phyloP scores from a whole-genome alignment of 192 early-diverging fungal genomes.

The Backusella sp. region DNA sequence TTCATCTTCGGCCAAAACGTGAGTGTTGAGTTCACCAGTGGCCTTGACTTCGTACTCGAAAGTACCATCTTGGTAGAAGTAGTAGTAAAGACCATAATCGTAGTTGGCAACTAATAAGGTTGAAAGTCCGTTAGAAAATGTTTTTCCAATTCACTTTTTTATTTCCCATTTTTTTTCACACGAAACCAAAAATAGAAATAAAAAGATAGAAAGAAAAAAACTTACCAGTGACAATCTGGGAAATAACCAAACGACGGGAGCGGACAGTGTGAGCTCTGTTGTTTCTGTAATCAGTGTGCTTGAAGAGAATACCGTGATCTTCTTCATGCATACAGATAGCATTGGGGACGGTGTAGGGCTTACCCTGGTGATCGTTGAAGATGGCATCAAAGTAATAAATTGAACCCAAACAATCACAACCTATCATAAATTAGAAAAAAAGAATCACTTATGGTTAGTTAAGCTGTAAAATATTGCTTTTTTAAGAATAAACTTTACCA shows the following conservation, averaged over 20 bases:
- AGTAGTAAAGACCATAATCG: slow-evolving; percentile 42
- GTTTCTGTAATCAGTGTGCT: slow-evolving; percentile 43
- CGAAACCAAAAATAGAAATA: slow-evolving; percentile 7
- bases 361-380: slow-evolving; percentile 37
- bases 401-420: slow-evolving; percentile 42
- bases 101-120: slow-evolving; percentile 38
- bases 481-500: background rate
- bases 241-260: slow-evolving; percentile 36
- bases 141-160: background rate
- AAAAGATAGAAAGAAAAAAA: background rate
- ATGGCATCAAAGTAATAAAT: slow-evolving; percentile 43
- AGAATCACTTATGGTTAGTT: background rate
- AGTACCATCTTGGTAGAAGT: slow-evolving; percentile 44
- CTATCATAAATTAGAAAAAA: slow-evolving; percentile 10
- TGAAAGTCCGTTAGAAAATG: background rate
- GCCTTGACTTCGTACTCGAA: slow-evolving; percentile 44
- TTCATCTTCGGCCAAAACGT: slow-evolving; percentile 42
- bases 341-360: slow-evolving; percentile 35
- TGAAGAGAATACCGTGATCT: slow-evolving; percentile 38
- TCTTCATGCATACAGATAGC: slow-evolving; percentile 44
- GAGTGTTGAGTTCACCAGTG: slow-evolving; percentile 41
- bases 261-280: slow-evolving; percentile 36
- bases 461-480: background rate
- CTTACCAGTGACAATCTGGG: slow-evolving; percentile 41
- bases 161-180: background rate